These are phyloP conservation scores for Termitomyces sp. DNA, from an alignment of 768 basidiomycete genomes.

Conservation along the genomic window DNA sequence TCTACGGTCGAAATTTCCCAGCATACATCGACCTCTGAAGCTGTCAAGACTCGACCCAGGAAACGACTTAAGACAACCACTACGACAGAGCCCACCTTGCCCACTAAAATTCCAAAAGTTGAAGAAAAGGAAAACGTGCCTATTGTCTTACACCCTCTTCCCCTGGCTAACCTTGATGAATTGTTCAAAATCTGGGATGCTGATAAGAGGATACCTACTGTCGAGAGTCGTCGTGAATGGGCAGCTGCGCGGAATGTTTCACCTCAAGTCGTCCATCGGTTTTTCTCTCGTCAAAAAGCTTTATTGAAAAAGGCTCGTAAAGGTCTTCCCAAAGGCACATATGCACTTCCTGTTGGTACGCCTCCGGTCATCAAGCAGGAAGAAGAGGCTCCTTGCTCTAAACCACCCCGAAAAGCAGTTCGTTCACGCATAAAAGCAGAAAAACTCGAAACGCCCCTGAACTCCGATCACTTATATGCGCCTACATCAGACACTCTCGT, in stretches of 20 bases:
- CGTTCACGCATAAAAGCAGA: background rate
- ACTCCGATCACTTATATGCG: background rate
- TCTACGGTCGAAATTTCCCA: background rate
- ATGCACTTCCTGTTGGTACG: conserved; percentile 33
- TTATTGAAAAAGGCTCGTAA: conserved; percentile 24
- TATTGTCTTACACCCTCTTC: conserved; percentile 1
- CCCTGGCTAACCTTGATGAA: conserved; percentile 28
- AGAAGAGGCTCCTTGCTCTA: background rate
- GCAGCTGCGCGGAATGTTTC: conserved; percentile 33
- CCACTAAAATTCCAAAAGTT: background rate
- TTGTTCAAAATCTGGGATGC: conserved; percentile 31
- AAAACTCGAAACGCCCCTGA: background rate
- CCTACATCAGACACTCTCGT: conserved; percentile 11
- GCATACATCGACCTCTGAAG: conserved; percentile 15
- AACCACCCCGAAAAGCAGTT: background rate
- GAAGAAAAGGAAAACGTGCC: conserved; percentile 6
- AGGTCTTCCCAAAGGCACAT: conserved; percentile 26
- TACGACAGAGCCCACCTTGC: background rate
- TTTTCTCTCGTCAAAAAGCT: conserved; percentile 34
- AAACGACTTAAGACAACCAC: background rate
- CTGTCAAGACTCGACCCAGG: conserved; percentile 8
- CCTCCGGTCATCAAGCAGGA: conserved; percentile 23
- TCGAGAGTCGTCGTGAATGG: conserved; percentile 34
- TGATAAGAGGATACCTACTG: conserved; percentile 34
- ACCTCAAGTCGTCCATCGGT: conserved; percentile 29